Evolutionary conservation across 345 rosid genomes (phyloP).

Genomic region (Draba incana): DNA sequence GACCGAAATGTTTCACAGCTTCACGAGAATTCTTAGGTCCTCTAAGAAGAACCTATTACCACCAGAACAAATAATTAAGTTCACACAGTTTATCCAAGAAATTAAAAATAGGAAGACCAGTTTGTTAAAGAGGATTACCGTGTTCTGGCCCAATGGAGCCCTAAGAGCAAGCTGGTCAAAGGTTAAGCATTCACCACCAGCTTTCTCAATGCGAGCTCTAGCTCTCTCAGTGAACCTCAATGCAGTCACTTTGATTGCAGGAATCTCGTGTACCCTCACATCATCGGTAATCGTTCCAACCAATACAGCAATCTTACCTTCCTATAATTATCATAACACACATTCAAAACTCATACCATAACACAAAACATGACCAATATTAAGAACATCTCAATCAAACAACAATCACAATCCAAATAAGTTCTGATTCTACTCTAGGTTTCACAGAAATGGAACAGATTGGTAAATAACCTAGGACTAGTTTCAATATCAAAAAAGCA

Average conservation of each 20-base stretch:
- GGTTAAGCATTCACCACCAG: conserved; percentile 97
- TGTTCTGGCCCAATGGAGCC: conserved; percentile 98
- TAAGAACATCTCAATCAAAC: background rate
- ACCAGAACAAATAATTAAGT: background rate
- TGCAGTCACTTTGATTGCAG: conserved; percentile 79
- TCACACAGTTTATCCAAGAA: background rate
- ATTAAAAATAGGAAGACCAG: background rate
- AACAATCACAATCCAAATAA: background rate
- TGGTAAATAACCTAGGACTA: too few relatives aligned
- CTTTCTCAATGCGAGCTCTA: conserved; percentile 93
- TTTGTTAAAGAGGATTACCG: conserved; percentile 49
- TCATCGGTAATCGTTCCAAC: conserved; percentile 96
- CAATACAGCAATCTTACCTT: conserved; percentile 75
- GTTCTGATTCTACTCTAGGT: too few relatives aligned
- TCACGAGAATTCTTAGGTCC: conserved; percentile 97
- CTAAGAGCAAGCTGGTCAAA: conserved; percentile 93
- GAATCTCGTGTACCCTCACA: conserved; percentile 80
- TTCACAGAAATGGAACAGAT: too few relatives aligned
- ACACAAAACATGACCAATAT: background rate
- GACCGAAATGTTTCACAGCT: conserved; percentile 97
- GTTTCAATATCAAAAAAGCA: too few relatives aligned
- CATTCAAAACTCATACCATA: background rate
- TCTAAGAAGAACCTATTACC: conserved; percentile 75
- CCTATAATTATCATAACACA: conserved; percentile 44
- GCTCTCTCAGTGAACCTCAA: conserved; percentile 91